Base-by-base conservation (phyloP, 2,329 filamentous ascomycete genomes). In the Simplicillium sp. region DNA sequence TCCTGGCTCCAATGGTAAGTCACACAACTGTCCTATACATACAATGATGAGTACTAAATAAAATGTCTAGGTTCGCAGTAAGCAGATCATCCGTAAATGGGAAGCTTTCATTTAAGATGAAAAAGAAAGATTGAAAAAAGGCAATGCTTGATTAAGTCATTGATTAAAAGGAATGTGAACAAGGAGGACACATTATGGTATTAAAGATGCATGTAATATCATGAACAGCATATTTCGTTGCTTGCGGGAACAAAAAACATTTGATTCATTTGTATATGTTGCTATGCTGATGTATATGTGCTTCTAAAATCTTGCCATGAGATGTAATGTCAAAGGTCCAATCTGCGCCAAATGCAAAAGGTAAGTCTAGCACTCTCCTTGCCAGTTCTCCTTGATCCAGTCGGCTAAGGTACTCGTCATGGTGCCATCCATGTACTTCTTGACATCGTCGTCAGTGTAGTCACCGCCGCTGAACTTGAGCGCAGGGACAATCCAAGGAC, bases 1-100 rank as follows among this genome's bases (percentile, higher is more conserved):
- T 86, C 42, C 68, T 97, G 54, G 82, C 82, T 40, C 92, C 92
- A 20, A 79, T 97, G 77, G 92, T 95, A 71, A 70, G 84, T 71
- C 37, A n/a, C n/a, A n/a, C n/a, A n/a, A n/a, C n/a, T n/a, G n/a
- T 12, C n/a, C 25, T 7, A 25, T 29, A 18, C 13, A 34, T 35
- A 36, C 18, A 34, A n/a, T n/a, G n/a, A n/a, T 33, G 29, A 33
- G 20, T 14, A 34, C 16, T 29, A 34, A 43, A 64, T 70, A 56
- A 73, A 25, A 25, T 38, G 18, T 28, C 1, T 42, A 76, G 73
- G 70, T 76, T n/a, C 60, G 68, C 50, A 75, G 75, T 49, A 84
- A 83, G 57, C 80, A 84, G 53, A 82, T 84, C 52, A 76, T 85
- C 61, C 64, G 71, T 48, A 64, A 73, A 46, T 85, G 81, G 82